A percentile compares a stretch with the other conserved stretches of the same genome.
These are phyloP conservation scores for Candida takata DNA, from an alignment of 805 yeast species.

Conservation along the genomic window DNA sequence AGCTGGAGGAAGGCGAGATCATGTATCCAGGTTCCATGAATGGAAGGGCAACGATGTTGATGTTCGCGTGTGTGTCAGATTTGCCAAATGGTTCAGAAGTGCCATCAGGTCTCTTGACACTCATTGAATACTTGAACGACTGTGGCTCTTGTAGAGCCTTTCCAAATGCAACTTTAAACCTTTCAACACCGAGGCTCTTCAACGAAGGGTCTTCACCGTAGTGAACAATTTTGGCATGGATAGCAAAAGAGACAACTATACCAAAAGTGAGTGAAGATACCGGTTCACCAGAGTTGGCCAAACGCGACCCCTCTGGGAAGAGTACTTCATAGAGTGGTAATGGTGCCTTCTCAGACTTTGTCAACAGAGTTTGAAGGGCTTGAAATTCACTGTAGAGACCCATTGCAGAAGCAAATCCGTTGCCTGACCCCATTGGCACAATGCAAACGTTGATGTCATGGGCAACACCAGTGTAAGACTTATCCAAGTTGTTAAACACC, in stretches of 20 bases:
- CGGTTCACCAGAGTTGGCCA: background rate
- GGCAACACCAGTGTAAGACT: constrained; percentile 14
- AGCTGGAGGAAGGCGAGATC: constrained; percentile 20
- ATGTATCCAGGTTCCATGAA: constrained; percentile 16
- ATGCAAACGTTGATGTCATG: constrained; percentile 20
- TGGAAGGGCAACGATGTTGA: constrained; percentile 14
- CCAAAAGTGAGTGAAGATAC: constrained; percentile 27
- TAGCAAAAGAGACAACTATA: constrained; percentile 77
- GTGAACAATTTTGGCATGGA: constrained; percentile 81
- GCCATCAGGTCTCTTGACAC: background rate
- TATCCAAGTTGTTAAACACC: constrained; percentile 46
- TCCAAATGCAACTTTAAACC: constrained; percentile 67
- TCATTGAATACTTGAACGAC: constrained; percentile 4
- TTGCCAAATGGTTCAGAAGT: background rate
- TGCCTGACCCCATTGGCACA: constrained; percentile 83
- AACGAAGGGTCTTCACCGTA: constrained; percentile 67
- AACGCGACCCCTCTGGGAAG: constrained; percentile 23
- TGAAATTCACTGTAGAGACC: constrained; percentile 31
- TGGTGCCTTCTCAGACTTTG: constrained; percentile 5
- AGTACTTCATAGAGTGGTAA: constrained; percentile 29
- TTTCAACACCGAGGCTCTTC: constrained; percentile 52
- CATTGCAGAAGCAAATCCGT: constrained; percentile 64
- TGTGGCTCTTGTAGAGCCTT: constrained; percentile 26
- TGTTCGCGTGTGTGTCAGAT: constrained; percentile 8
- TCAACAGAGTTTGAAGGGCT: constrained; percentile 32